Percentiles rank a stretch among this genome's conserved stretches.
phyloP scores from a whole-genome alignment of 2,329 filamentous ascomycete genomes.

The Cercospora zeina region DNA sequence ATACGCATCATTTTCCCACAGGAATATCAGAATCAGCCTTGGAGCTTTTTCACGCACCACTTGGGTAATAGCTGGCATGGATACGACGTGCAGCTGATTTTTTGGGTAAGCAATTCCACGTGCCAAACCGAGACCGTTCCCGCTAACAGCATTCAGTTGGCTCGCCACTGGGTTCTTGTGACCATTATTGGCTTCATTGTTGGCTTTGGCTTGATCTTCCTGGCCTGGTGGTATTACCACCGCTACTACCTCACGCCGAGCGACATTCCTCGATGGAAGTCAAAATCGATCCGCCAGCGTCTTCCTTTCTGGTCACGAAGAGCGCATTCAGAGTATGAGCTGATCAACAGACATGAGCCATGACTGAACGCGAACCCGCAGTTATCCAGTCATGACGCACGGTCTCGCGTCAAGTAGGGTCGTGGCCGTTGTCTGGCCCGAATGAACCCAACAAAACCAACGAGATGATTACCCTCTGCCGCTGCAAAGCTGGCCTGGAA shows the following conservation, averaged over 20 bases:
- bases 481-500: background rate
- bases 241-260: slow-evolving; percentile 41
- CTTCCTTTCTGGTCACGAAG: slow-evolving; percentile 37
- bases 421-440: background rate
- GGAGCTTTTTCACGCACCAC: slow-evolving; percentile 72
- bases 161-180: slow-evolving; percentile 57
- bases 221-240: slow-evolving; percentile 55
- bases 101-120: slow-evolving; percentile 54
- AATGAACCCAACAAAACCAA: background rate
- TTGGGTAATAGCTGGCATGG: slow-evolving; percentile 66
- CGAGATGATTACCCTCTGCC: background rate
- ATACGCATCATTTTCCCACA: slow-evolving; percentile 68
- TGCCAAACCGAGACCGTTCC: background rate
- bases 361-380: slow-evolving; percentile 1
- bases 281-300: slow-evolving; percentile 27
- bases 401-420: background rate
- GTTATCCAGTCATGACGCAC: background rate
- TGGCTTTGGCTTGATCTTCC: slow-evolving; percentile 50
- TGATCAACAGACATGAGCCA: slow-evolving; percentile 37
- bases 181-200: slow-evolving; percentile 55
- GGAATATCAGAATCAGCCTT: slow-evolving; percentile 66
- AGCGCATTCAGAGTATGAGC: slow-evolving; percentile 36
- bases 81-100: slow-evolving; percentile 63
- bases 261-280: slow-evolving; percentile 34
- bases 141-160: slow-evolving; percentile 33